A percentile compares a stretch with the other conserved stretches of the same genome.
Conservation (phyloP, 164 flowering plant genomes). For the Stephania yunnanensis region DNA sequence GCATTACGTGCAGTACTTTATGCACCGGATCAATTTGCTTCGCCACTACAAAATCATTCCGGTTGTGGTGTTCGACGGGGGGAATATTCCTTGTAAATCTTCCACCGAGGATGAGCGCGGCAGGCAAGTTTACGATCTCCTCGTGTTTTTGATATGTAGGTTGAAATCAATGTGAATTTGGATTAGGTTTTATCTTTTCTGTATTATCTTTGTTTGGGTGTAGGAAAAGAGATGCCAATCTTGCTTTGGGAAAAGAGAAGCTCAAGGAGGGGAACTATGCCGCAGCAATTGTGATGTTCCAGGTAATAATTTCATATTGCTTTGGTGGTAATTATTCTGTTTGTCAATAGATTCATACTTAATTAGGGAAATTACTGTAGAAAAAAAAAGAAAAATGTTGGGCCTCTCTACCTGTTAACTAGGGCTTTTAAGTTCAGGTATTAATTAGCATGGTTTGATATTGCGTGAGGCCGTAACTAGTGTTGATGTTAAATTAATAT, state of each 20-base stretch:
- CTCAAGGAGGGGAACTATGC: conserved; percentile 46
- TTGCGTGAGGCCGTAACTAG: no score
- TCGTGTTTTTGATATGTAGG: background rate
- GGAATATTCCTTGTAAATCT: conserved; percentile 59
- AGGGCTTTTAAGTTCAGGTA: no score
- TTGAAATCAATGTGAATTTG: background rate
- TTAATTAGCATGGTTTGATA: no score
- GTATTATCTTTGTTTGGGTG: background rate
- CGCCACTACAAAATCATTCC: conserved; percentile 59
- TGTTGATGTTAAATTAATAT: no score
- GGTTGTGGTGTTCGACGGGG: conserved; percentile 86
- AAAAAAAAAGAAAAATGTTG: background rate
- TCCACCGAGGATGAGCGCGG: conserved; percentile 52
- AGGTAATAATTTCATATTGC: conserved; percentile 32
- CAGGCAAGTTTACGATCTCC: conserved; percentile 30
- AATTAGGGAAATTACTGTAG: background rate
- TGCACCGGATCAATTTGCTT: conserved; percentile 79
- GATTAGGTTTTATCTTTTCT: background rate
- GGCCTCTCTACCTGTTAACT: no score
- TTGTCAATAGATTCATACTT: background rate
- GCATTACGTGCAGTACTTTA: conserved; percentile 58
- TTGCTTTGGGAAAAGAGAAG: conserved; percentile 58
- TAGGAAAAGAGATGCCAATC: conserved; percentile 54
- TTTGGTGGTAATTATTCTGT: background rate
- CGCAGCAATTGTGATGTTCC: conserved; percentile 65